phyloP scores from a whole-genome alignment of 139 green algal species.

The Chlorella sp. region DNA sequence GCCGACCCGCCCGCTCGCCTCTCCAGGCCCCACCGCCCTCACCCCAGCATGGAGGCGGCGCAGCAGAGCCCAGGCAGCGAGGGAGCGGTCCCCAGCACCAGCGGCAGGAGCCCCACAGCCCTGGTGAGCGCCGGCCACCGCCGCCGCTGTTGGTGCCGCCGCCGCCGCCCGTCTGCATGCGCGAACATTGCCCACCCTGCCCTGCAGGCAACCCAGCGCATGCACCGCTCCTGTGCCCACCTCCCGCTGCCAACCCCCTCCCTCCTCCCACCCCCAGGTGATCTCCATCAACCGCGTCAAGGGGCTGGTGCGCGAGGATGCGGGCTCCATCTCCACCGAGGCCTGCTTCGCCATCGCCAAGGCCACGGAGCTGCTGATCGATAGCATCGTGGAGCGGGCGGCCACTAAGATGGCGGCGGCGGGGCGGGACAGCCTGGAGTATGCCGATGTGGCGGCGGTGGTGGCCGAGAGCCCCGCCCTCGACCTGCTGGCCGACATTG shows the following conservation, averaged over 20 bases:
- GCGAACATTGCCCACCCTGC: no score
- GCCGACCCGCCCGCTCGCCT: no score
- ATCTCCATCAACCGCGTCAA: conserved; percentile 34
- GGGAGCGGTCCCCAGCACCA: background rate
- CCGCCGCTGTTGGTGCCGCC: background rate
- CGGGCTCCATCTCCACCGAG: conserved; percentile 40
- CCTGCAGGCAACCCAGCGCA: no score
- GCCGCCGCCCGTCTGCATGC: background rate
- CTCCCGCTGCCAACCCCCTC: no score
- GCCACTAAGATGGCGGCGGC: background rate
- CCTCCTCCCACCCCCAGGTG: background rate
- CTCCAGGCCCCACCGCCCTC: no score
- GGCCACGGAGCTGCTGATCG: conserved; percentile 31
- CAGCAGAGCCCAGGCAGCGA: background rate
- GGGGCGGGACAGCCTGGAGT: background rate
- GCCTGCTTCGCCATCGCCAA: conserved; percentile 47
- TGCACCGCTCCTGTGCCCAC: background rate
- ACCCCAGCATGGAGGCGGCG: no score
- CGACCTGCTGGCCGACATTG: conserved; percentile 32
- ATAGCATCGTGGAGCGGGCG: background rate
- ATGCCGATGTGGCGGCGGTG: conserved; percentile 12
- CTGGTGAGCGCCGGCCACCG: conserved; percentile 20
- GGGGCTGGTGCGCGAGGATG: conserved; percentile 31
- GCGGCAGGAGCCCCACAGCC: background rate
- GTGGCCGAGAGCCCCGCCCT: conserved; percentile 15